Conservation (phyloP, 163 green algal genomes). For the Coccomyxa subellipsoidea region DNA sequence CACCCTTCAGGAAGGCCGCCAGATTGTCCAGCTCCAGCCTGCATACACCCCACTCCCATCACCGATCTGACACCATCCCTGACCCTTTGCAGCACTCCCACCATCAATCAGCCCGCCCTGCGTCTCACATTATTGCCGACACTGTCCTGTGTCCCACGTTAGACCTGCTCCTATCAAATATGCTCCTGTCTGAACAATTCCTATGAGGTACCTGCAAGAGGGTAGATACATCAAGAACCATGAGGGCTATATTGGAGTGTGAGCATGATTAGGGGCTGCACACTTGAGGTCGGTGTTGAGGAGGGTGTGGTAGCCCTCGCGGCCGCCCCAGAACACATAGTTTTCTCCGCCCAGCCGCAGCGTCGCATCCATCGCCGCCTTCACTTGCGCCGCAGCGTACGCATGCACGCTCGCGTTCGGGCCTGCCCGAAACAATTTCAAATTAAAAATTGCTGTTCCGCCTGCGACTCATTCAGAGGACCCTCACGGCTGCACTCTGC, state of each 20-base stretch:
- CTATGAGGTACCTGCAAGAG: too few species aligned
- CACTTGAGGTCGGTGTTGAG: conserved; percentile 69
- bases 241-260: too few species aligned
- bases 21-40: conserved; percentile 60
- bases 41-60: neutral
- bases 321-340: conserved; percentile 70
- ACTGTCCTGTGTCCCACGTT: too few species aligned
- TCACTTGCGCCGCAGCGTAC: conserved; percentile 67
- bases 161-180: too few species aligned
- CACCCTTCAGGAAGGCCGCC: conserved; percentile 54
- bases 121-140: too few species aligned
- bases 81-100: too few species aligned
- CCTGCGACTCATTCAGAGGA: too few species aligned
- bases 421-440: conserved; percentile 27
- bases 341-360: conserved; percentile 56
- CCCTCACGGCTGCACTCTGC: too few species aligned
- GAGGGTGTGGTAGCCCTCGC: conserved; percentile 68
- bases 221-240: too few species aligned
- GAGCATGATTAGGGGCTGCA: neutral
- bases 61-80: neutral
- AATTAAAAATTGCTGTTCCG: too few species aligned
- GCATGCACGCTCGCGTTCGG: conserved; percentile 63
- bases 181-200: too few species aligned
- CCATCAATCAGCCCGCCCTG: too few species aligned
- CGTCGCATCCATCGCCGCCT: conserved; percentile 62